Conservation (phyloP, 257 asterid genomes). For the Plantago major region DNA sequence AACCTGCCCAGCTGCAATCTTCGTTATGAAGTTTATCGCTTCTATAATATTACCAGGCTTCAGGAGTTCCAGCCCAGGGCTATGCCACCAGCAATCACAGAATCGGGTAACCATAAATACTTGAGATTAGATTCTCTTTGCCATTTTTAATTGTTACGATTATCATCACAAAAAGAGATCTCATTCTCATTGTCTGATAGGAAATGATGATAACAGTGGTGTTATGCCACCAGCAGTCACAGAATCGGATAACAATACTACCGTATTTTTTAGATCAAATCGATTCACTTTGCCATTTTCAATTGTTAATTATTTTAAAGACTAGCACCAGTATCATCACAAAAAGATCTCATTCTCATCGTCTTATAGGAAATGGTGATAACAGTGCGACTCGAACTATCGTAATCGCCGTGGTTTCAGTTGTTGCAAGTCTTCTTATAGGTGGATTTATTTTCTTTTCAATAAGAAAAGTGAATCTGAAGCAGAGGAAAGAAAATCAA, state of each 20-base stretch:
- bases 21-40: slow-evolving; percentile 1
- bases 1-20: slow-evolving; percentile 9
- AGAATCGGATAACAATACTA: no score
- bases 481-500: no score
- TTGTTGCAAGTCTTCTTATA: slow-evolving; percentile 1
- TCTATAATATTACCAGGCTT: slow-evolving; percentile 1
- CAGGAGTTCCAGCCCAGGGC: neutral
- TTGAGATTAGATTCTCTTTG: neutral
- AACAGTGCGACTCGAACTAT: neutral
- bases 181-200: neutral
- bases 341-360: neutral
- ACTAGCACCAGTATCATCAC: neutral
- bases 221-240: no score
- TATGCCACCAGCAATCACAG: neutral
- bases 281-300: neutral
- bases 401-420: neutral
- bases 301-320: neutral
- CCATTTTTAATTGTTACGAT: neutral
- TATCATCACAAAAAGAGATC: neutral
- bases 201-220: neutral
- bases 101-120: no score
- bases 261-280: no score
- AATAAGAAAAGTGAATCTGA: no score
- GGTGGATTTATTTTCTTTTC: no score
- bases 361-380: neutral